Evolutionary conservation across 1,139 yeast species (phyloP).

Genomic region (Meyerozyma elateridarum): DNA sequence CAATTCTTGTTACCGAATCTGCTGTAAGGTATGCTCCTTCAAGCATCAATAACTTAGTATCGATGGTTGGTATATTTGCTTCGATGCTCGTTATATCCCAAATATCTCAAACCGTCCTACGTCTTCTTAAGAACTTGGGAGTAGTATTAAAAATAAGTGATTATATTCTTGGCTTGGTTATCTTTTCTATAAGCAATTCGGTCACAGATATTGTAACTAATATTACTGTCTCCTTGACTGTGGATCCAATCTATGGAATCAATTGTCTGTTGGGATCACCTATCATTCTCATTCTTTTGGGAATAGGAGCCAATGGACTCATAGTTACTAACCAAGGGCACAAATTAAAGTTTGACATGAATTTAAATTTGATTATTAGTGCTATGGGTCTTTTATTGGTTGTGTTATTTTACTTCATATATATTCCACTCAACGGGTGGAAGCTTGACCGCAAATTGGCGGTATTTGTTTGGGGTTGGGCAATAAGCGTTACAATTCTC

Average conservation of each 20-base stretch:
- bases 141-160: conserved; percentile 33
- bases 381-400: conserved; percentile 24
- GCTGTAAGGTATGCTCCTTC: background rate
- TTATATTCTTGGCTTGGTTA: conserved; percentile 35
- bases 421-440: conserved; percentile 34
- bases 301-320: conserved; percentile 36
- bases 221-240: conserved; percentile 29
- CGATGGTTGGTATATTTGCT: conserved; percentile 20
- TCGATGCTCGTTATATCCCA: conserved; percentile 27
- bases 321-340: conserved; percentile 11
- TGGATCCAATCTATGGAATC: conserved; percentile 34
- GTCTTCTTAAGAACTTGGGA: conserved; percentile 35
- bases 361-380: conserved; percentile 22
- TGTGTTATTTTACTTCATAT: conserved; percentile 21
- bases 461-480: conserved; percentile 10
- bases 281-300: conserved; percentile 31
- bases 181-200: conserved; percentile 38
- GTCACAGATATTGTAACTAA: conserved; percentile 41
- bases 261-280: conserved; percentile 44
- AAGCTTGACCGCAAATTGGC: conserved; percentile 30
- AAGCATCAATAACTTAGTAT: conserved; percentile 4
- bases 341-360: conserved; percentile 22
- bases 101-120: conserved; percentile 25
- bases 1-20: conserved; percentile 1
- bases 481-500: conserved; percentile 10